Conservation (phyloP, 352 stramenopile genomes). For the Globisporangium lucens region DNA sequence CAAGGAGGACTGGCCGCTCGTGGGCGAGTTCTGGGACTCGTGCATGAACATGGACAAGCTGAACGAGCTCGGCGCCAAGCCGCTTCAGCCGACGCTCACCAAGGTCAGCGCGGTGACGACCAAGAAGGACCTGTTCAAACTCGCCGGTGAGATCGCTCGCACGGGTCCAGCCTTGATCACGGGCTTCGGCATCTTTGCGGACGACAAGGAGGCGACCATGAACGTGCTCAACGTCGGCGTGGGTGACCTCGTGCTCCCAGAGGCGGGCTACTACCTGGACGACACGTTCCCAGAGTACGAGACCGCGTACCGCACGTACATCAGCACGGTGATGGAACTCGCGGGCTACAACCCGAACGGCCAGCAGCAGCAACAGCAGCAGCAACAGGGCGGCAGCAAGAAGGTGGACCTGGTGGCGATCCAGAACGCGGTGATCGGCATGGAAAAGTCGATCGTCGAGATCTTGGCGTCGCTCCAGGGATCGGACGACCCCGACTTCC, state of each 20-base stretch:
- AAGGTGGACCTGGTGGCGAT: too few species aligned
- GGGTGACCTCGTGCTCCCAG: conserved; percentile 72
- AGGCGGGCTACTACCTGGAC: conserved; percentile 61
- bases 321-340: too few species aligned
- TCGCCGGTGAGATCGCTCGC: conserved; percentile 40
- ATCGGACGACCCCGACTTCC: too few species aligned
- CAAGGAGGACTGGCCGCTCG: conserved; percentile 57
- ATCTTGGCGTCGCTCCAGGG: too few species aligned
- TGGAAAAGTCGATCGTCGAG: conserved; percentile 17
- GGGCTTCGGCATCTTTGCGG: conserved; percentile 37
- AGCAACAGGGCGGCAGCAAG: conserved; percentile 1
- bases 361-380: conserved; percentile 53
- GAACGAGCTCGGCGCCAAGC: conserved; percentile 37
- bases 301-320: too few species aligned
- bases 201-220: conserved; percentile 66
- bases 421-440: neutral
- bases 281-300: too few species aligned
- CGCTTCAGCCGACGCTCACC: conserved; percentile 35
- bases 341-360: too few species aligned
- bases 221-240: conserved; percentile 80
- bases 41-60: conserved; percentile 54
- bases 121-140: conserved; percentile 34
- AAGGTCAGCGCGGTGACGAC: conserved; percentile 30
- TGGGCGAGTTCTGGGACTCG: conserved; percentile 62
- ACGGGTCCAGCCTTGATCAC: conserved; percentile 68